phyloP scores from a whole-genome alignment of 1,284 basidiomycete genomes.

The Ceratobasidium sp. region DNA sequence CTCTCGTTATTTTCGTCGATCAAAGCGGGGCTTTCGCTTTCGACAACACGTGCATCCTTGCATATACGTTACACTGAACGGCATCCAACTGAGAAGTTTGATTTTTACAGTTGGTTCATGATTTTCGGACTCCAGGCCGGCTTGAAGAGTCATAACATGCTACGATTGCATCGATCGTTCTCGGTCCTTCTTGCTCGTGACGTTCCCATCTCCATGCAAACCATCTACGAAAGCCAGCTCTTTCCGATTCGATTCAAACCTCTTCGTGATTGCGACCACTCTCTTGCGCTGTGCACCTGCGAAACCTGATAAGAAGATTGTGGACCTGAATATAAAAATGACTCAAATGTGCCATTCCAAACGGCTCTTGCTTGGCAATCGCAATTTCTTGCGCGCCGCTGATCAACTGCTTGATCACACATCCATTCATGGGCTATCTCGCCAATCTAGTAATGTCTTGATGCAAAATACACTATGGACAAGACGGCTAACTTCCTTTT shows the following conservation, averaged over 20 bases:
- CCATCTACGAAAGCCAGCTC: constrained; percentile 7
- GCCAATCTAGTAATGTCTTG: constrained; percentile 3
- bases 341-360: constrained; percentile 6
- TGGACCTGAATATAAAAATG: background rate
- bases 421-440: constrained; percentile 9
- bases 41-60: no score
- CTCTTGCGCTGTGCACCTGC: background rate
- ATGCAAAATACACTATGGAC: constrained; percentile 12
- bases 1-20: no score
- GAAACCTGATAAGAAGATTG: background rate
- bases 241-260: constrained; percentile 21
- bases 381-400: constrained; percentile 14
- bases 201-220: background rate
- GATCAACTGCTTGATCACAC: constrained; percentile 13
- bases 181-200: constrained; percentile 3
- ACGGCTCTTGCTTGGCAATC: constrained; percentile 10
- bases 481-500: background rate
- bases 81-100: no score
- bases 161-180: constrained; percentile 22
- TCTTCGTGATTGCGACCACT: constrained; percentile 1
- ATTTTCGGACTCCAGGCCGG: background rate
- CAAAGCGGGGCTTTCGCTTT: no score
- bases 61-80: no score
- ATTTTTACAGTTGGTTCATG: background rate
- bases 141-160: no score